Base-by-base conservation (phyloP, 805 yeast genomes). In the Saccharomycopsis synnaedendra region DNA sequence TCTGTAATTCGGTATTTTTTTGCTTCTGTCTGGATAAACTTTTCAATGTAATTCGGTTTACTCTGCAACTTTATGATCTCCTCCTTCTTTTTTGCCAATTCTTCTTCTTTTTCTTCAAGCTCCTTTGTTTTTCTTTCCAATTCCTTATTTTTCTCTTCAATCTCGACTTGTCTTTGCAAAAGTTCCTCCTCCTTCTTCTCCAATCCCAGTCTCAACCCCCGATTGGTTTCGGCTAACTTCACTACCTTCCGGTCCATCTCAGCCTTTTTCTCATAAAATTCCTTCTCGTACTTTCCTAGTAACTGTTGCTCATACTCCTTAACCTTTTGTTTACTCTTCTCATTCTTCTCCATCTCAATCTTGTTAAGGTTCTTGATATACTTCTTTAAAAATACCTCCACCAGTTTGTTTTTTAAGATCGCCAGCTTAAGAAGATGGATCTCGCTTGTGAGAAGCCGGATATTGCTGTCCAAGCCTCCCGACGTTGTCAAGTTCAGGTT, bases 401-500 rank as follows among this genome's bases (percentile, higher is more conserved):
- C 64, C 7, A 81, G 71, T 41, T 66, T 65, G 46, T 82, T 60
- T 49, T 78, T 71, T 53, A 74, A 67, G 54, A 71, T 78, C 55
- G 82, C 83, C 45, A 78, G 68, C 55, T 74, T 79, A 47, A 78
- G 78, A 53, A 74, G 68, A 45, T 78, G 71, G 19, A 84, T 63
- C 46, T 78, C 77, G 32, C 73, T 64, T 1, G 80, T 70, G 38
- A 85, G 61, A 27, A 72, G 62, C 47, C 74, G 72, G 5, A 83
- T 71, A 4, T 81, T 70, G 44, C 71, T 72, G 37, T 78, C 79
- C 46, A 82, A 62, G 41, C 68, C 73, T 1, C 77, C 67, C 11
- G 80, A 68, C 9, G 77, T 74, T 3, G 80, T 76, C 34, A 82
- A 70, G 46, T 76, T 76, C 34, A 82, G 70, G 55, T 80, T 80